Percentiles rank a stretch among this genome's conserved stretches.
phyloP scores from a whole-genome alignment of 352 stramenopile species.

The Phytophthora podocarpi region DNA sequence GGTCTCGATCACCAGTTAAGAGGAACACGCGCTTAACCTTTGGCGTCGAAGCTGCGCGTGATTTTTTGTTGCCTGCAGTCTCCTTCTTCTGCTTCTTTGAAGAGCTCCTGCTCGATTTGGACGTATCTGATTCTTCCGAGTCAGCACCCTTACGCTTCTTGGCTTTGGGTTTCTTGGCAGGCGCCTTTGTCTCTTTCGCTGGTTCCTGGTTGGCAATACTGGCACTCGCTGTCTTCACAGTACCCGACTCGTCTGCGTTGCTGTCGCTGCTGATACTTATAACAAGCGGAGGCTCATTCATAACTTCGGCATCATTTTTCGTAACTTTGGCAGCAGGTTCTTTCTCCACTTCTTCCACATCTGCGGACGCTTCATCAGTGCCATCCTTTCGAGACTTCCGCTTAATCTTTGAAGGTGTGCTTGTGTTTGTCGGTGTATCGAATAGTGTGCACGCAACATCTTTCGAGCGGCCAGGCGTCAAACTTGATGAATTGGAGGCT shows the following conservation, averaged over 20 bases:
- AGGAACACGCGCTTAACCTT: slow-evolving; percentile 58
- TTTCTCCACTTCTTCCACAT: slow-evolving; percentile 24
- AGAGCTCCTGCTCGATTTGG: slow-evolving; percentile 14
- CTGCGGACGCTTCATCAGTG: slow-evolving; percentile 17
- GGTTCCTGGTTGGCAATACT: slow-evolving; percentile 9
- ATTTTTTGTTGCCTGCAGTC: slow-evolving; percentile 7
- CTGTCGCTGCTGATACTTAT: slow-evolving; percentile 28
- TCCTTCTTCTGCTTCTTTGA: slow-evolving; percentile 44
- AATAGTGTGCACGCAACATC: slow-evolving; percentile 56
- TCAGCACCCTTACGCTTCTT: slow-evolving; percentile 37
- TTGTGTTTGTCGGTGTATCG: slow-evolving; percentile 53
- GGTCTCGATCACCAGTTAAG: slow-evolving; percentile 75
- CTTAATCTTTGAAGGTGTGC: slow-evolving; percentile 20
- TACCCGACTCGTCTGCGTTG: slow-evolving; percentile 27
- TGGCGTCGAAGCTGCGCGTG: slow-evolving; percentile 3
- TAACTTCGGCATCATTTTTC: slow-evolving; percentile 11
- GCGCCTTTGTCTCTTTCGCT: slow-evolving; percentile 19
- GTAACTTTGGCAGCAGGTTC: slow-evolving; percentile 22
- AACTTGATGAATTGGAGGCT: slow-evolving; percentile 12
- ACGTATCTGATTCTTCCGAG: slow-evolving; percentile 12
- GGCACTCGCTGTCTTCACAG: slow-evolving; percentile 3
- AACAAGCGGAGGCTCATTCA: slow-evolving; percentile 24
- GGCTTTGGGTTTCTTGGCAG: slow-evolving; percentile 24
- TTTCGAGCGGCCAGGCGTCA: slow-evolving; percentile 28
- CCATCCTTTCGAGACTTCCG: slow-evolving; percentile 22